phyloP scores from a whole-genome alignment of 257 asterid species.

The Anisodus tanguticus region DNA sequence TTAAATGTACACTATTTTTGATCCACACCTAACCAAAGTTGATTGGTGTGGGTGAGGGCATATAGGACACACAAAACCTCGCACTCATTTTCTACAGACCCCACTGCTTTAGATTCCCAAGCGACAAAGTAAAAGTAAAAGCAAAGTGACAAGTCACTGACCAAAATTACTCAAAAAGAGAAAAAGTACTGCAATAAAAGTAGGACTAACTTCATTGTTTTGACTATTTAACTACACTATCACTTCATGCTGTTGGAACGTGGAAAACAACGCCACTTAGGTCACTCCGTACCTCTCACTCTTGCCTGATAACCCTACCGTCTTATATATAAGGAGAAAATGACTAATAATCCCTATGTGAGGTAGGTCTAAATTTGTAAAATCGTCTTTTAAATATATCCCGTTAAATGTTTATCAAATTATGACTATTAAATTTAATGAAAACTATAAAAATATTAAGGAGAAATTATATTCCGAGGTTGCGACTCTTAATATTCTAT shows the following conservation, averaged over 20 bases:
- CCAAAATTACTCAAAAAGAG: neutral
- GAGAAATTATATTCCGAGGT: neutral
- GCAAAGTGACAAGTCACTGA: neutral
- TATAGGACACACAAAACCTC: neutral
- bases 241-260: neutral
- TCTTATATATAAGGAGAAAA: neutral
- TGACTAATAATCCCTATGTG: neutral
- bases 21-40: neutral
- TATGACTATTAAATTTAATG: neutral
- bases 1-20: too few species aligned
- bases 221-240: neutral
- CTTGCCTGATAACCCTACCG: neutral
- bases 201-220: neutral
- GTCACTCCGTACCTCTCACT: constrained; percentile 10
- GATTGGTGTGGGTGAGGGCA: neutral
- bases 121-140: neutral
- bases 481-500: too few species aligned
- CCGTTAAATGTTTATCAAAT: neutral
- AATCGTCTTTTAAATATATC: neutral
- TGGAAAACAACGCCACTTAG: neutral
- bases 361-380: neutral
- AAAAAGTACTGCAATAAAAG: neutral
- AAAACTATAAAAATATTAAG: neutral
- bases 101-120: neutral
- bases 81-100: neutral